Evolutionary conservation across 805 yeast species (phyloP).

Genomic region (Kuraishia ogatae): DNA sequence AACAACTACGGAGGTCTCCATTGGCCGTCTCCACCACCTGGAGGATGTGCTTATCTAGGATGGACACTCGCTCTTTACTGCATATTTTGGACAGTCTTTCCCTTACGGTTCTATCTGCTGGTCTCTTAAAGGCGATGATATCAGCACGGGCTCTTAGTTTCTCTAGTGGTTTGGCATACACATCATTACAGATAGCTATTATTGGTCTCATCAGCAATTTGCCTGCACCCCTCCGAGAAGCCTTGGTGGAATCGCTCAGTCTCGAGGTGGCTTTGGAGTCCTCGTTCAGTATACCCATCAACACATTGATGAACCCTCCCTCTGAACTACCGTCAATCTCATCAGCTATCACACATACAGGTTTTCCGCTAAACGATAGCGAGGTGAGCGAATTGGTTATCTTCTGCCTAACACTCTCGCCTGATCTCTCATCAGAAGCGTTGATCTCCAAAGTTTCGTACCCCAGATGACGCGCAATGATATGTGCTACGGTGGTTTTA

Average conservation of each 20-base stretch:
- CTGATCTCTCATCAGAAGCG: conserved; percentile 75
- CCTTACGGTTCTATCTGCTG: conserved; percentile 32
- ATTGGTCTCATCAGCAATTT: conserved; percentile 68
- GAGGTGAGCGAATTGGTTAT: conserved; percentile 56
- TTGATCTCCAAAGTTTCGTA: conserved; percentile 77
- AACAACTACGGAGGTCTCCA: conserved; percentile 79
- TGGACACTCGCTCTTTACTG: conserved; percentile 38
- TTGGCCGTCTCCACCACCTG: conserved; percentile 65
- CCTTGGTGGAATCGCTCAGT: conserved; percentile 11
- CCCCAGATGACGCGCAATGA: conserved; percentile 74
- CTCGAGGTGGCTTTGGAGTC: conserved; percentile 47
- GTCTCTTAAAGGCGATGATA: conserved; percentile 54
- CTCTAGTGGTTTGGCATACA: conserved; percentile 68
- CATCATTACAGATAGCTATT: conserved; percentile 86
- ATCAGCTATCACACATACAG: conserved; percentile 79
- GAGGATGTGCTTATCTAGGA: conserved; percentile 43
- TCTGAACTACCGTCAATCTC: conserved; percentile 83
- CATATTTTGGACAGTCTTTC: conserved; percentile 41
- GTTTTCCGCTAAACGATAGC: conserved; percentile 58
- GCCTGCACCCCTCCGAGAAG: conserved; percentile 10
- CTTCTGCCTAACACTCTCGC: conserved; percentile 43
- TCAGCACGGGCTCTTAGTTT: conserved; percentile 69
- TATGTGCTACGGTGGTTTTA: conserved; percentile 82
- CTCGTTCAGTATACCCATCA: conserved; percentile 47
- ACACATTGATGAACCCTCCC: conserved; percentile 46